Evolutionary conservation across 2,329 filamentous ascomycete species (phyloP).

Genomic region (Colletotrichum tabaci): DNA sequence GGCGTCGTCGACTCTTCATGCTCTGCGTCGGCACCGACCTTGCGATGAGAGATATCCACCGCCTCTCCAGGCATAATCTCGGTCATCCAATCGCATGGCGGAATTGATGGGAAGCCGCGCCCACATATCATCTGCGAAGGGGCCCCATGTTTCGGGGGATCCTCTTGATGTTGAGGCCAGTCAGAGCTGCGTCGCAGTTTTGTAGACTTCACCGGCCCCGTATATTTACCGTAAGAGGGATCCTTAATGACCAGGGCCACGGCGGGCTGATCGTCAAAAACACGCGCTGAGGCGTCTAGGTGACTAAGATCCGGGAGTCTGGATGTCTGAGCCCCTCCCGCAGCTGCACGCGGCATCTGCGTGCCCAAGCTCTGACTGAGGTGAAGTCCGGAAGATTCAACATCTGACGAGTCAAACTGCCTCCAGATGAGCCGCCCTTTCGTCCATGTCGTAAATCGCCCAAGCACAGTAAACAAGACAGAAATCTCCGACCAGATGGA

Average conservation of each 20-base stretch:
- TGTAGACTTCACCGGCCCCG: constrained; percentile 19
- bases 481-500: constrained; percentile 1
- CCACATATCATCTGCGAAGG: not conserved
- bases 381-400: not conserved
- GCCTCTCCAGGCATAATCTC: not conserved
- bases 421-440: not conserved
- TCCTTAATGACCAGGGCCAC: constrained; percentile 16
- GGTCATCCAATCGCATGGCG: not conserved
- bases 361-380: constrained; percentile 23
- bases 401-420: not conserved
- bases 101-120: not conserved
- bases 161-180: not conserved
- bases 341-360: constrained; percentile 20
- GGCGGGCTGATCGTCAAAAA: not conserved
- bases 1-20: not conserved
- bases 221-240: not conserved
- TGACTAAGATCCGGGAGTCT: constrained; percentile 16
- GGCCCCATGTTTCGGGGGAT: not conserved
- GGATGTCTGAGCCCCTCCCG: constrained; percentile 8
- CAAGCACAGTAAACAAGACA: not conserved
- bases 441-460: constrained; percentile 9
- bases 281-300: constrained; percentile 24
- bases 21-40: not conserved
- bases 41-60: not conserved
- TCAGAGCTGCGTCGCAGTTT: not conserved